Evolutionary conservation across 2,329 filamentous ascomycete species (phyloP).

Genomic region (Penicillium sp.): DNA sequence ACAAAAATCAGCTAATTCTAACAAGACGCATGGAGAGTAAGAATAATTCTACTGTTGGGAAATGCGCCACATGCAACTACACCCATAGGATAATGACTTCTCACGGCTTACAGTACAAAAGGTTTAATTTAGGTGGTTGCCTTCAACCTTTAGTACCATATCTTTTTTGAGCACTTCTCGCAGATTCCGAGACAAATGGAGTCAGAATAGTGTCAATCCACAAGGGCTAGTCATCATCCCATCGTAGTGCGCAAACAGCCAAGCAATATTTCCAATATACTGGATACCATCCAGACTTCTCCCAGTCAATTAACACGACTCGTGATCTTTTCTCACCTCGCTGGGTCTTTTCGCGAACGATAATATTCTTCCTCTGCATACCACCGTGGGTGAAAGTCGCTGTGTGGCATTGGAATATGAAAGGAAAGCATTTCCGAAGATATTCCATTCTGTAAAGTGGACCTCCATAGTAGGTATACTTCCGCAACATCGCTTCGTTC

Average conservation of each 20-base stretch:
- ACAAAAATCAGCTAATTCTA: no score
- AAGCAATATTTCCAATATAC: conserved; percentile 41
- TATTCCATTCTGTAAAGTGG: conserved; percentile 23
- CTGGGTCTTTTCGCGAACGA: conserved; percentile 14
- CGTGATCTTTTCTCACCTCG: not conserved
- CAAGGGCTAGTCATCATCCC: conserved; percentile 35
- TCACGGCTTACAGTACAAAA: no score
- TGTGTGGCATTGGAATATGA: conserved; percentile 21
- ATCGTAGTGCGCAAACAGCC: conserved; percentile 32
- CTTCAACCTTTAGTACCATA: no score
- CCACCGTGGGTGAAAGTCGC: conserved; percentile 32
- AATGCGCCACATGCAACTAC: no score
- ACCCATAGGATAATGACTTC: no score
- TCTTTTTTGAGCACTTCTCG: not conserved
- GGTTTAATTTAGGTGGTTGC: no score
- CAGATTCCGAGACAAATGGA: conserved; percentile 31
- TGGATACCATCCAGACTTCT: conserved; percentile 40
- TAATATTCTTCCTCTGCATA: conserved; percentile 33
- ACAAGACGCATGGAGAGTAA: no score
- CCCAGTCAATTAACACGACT: conserved; percentile 40
- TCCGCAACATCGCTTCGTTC: conserved; percentile 27
- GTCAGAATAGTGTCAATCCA: conserved; percentile 32
- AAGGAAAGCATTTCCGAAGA: conserved; percentile 24
- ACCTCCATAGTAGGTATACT: conserved; percentile 22
- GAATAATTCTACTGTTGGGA: no score